phyloP scores from a whole-genome alignment of 2,329 filamentous ascomycete genomes.

The Exserohilum turcica region DNA sequence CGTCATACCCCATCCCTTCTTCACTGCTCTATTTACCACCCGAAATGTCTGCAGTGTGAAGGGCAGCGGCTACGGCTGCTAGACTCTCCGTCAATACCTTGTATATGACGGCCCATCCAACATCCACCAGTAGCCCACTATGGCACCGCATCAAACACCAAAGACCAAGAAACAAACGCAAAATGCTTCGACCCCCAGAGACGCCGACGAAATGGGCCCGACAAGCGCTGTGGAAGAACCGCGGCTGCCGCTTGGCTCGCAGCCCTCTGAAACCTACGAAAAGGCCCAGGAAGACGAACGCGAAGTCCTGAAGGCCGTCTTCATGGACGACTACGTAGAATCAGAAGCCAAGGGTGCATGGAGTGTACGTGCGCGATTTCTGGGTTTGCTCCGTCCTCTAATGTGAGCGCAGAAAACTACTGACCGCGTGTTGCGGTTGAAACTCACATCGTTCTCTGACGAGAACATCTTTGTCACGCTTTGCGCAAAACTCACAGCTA shows the following conservation, averaged over 20 bases:
- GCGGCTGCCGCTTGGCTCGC: slow-evolving; percentile 37
- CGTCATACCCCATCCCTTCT: slow-evolving; percentile 21
- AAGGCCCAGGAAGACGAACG: slow-evolving; percentile 89
- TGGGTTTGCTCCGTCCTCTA: background rate
- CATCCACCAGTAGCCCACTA: slow-evolving; percentile 47
- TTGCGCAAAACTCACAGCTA: slow-evolving; percentile 82
- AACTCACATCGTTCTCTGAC: slow-evolving; percentile 74
- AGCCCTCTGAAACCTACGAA: slow-evolving; percentile 67
- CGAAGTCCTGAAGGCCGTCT: slow-evolving; percentile 83
- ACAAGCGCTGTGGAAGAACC: slow-evolving; percentile 37
- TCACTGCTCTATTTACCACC: slow-evolving; percentile 18
- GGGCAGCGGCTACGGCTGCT: slow-evolving; percentile 56
- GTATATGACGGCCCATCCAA: slow-evolving; percentile 40
- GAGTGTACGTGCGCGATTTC: slow-evolving; percentile 66
- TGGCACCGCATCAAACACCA: slow-evolving; percentile 55
- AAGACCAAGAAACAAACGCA: slow-evolving; percentile 46
- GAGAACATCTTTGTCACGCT: slow-evolving; percentile 72
- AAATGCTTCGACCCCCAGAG: slow-evolving; percentile 40
- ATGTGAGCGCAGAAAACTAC: slow-evolving; percentile 67
- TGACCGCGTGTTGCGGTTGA: slow-evolving; percentile 80
- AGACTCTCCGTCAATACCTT: slow-evolving; percentile 42
- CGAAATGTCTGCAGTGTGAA: slow-evolving; percentile 50
- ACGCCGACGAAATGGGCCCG: slow-evolving; percentile 26
- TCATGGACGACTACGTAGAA: slow-evolving; percentile 83
- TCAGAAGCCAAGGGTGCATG: slow-evolving; percentile 76